Conservation (phyloP, 192 early-diverging fungal species). For the Mortierella alpina region DNA sequence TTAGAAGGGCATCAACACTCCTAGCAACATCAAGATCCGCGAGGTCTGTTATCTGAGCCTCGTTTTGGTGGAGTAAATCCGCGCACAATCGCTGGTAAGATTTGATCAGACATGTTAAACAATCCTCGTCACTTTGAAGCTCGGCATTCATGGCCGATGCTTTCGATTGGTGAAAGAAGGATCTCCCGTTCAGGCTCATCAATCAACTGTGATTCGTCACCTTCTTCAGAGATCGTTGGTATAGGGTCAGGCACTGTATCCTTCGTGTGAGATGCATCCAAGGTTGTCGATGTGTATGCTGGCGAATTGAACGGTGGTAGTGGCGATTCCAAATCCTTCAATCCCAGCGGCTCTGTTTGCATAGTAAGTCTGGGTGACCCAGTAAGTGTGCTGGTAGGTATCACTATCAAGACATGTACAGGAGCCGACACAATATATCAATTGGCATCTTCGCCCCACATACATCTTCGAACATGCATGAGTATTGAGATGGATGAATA, state of each 20-base stretch:
- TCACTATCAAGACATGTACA: slow-evolving; percentile 21
- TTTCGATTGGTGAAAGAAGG: slow-evolving; percentile 28
- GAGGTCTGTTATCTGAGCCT: slow-evolving; percentile 13
- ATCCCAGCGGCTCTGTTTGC: slow-evolving; percentile 6
- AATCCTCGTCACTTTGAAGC: slow-evolving; percentile 8
- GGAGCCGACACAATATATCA: slow-evolving; percentile 15
- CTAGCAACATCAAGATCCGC: slow-evolving; percentile 19
- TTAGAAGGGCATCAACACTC: slow-evolving; percentile 23
- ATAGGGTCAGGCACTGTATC: slow-evolving; percentile 12
- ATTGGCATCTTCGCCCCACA: slow-evolving; percentile 13
- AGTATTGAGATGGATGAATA: slow-evolving; percentile 22
- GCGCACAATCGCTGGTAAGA: slow-evolving; percentile 17
- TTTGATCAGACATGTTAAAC: slow-evolving; percentile 16
- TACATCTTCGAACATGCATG: background rate
- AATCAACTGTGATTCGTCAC: slow-evolving; percentile 15
- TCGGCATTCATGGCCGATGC: slow-evolving; percentile 21
- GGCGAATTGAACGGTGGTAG: slow-evolving; percentile 14
- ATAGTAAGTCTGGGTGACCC: slow-evolving; percentile 11
- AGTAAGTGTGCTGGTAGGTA: slow-evolving; percentile 5
- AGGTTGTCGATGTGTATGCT: slow-evolving; percentile 17
- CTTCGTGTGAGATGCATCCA: slow-evolving; percentile 10
- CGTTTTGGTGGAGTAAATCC: slow-evolving; percentile 7
- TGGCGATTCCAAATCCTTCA: slow-evolving; percentile 12
- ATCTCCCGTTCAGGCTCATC: slow-evolving; percentile 14
- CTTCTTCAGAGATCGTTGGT: slow-evolving; percentile 19